Evolutionary conservation across 192 early-diverging fungal species (phyloP), one percentile per base, ranked within the genome.

Genomic region (Coemansia sp.): DNA sequence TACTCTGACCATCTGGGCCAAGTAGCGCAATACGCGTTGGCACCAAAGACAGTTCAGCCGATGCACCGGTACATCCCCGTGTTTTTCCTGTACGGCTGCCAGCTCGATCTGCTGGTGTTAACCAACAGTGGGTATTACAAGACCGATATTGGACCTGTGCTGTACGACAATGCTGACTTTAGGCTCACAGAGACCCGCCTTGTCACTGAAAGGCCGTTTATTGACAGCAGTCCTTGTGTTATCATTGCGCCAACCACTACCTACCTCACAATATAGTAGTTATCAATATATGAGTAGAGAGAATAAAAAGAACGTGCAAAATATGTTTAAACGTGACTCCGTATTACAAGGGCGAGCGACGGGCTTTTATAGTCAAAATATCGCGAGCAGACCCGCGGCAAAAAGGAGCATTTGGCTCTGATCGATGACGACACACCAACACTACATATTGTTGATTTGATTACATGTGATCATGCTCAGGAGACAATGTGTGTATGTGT

Each of bases 21-120:
- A 63, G 43, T 81, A 36, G 79, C 61, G 11, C 49, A 64, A 22
- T 71, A 64, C 16, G 69, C 39, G 3, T 36, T 46, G 1, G 50
- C 44, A 9, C 20, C 58, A 5, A 63, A 49, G 69, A 64, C 49
- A 9, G 24, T 18, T 7, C 69, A 70, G 50, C 69, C 46, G 15
- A 70, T 61, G 43, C 47, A 50, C 8, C 34, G 29, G 33, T 70
- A 64, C 55, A 49, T 62, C 10, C 69, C 69, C 11, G 20, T 49
- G 8, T 36, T 70, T 2, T 60, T 52, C 18, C 52, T 70, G 5
- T 70, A 77, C 38, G 70, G 67, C 39, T 24, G 16, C 29, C 22
- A 75, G 5, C n/a, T 65, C 3, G 13, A 12, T 1, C 46, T 81
- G 10, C 22, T 81, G 8, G 36, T 77, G 20, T 75, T 81, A 38